Percentiles rank a stretch among this genome's conserved stretches.
These are phyloP conservation scores for Ascosphaera apis DNA, from an alignment of 2,329 filamentous ascomycete species.

Conservation along the genomic window DNA sequence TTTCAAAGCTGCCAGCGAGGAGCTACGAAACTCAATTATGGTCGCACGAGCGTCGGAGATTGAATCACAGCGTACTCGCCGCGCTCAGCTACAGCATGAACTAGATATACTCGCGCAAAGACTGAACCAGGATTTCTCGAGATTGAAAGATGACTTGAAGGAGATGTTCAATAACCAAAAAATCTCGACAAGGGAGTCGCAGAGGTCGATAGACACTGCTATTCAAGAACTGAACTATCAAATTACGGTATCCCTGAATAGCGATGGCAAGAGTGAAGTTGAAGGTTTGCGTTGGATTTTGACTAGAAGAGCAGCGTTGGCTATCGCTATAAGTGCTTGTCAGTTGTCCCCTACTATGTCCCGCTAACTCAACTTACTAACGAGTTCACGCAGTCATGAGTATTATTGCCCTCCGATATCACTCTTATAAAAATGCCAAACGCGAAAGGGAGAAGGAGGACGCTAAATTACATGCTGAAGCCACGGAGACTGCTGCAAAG, in stretches of 20 bases:
- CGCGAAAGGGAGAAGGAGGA: slow-evolving; percentile 15
- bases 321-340: slow-evolving; percentile 30
- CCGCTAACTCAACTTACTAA: background rate
- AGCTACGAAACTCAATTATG: slow-evolving; percentile 67
- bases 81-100: slow-evolving; percentile 75
- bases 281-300: slow-evolving; percentile 77
- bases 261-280: slow-evolving; percentile 76
- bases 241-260: slow-evolving; percentile 74
- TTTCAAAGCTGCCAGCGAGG: slow-evolving; percentile 80
- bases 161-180: slow-evolving; percentile 92
- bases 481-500: background rate
- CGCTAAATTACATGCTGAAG: slow-evolving; percentile 1
- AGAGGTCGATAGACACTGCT: slow-evolving; percentile 61
- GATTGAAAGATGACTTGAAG: slow-evolving; percentile 73
- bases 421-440: slow-evolving; percentile 17
- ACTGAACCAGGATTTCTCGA: slow-evolving; percentile 59
- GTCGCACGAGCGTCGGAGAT: slow-evolving; percentile 54
- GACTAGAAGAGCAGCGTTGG: slow-evolving; percentile 39
- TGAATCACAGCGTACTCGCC: slow-evolving; percentile 60
- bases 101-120: slow-evolving; percentile 78
- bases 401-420: slow-evolving; percentile 23
- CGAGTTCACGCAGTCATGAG: slow-evolving; percentile 20
- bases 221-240: slow-evolving; percentile 94
- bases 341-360: slow-evolving; percentile 8
- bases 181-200: slow-evolving; percentile 74